These are phyloP conservation scores for Trichosporon sp. DNA, from an alignment of 1,284 basidiomycete species.

Conservation along the genomic window DNA sequence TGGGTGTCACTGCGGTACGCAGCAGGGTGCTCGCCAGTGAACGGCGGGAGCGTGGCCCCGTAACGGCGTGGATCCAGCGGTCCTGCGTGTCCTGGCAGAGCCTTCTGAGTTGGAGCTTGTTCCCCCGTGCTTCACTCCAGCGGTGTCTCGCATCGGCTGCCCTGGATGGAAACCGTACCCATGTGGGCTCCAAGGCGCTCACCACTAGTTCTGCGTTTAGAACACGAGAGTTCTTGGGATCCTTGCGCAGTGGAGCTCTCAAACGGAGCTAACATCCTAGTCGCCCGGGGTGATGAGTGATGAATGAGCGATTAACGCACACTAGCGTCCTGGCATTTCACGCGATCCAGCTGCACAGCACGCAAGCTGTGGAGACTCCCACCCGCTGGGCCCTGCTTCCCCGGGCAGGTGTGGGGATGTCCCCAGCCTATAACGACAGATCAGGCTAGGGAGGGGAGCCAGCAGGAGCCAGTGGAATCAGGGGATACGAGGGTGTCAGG, in stretches of 20 bases:
- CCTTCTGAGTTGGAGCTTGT: background rate
- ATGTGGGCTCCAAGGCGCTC: background rate
- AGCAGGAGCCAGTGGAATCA: background rate
- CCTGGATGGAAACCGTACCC: background rate
- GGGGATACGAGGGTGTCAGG: background rate
- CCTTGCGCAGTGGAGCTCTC: background rate
- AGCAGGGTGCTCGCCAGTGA: background rate
- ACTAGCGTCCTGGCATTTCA: background rate
- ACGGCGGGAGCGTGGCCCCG: background rate
- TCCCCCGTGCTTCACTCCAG: background rate
- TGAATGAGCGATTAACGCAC: background rate
- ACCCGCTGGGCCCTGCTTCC: background rate
- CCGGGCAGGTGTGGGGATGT: background rate
- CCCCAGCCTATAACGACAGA: background rate
- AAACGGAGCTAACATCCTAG: background rate
- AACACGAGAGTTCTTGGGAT: background rate
- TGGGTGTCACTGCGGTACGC: background rate
- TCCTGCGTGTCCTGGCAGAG: background rate
- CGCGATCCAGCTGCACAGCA: background rate
- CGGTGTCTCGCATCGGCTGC: background rate
- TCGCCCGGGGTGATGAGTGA: background rate
- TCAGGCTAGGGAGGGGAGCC: background rate
- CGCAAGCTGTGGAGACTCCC: conserved; percentile 1
- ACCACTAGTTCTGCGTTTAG: background rate
- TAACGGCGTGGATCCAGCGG: background rate